Percentiles rank a stretch among this genome's conserved stretches.
Conservation (phyloP, 306 rosid genomes). For the Pueraria montana region DNA sequence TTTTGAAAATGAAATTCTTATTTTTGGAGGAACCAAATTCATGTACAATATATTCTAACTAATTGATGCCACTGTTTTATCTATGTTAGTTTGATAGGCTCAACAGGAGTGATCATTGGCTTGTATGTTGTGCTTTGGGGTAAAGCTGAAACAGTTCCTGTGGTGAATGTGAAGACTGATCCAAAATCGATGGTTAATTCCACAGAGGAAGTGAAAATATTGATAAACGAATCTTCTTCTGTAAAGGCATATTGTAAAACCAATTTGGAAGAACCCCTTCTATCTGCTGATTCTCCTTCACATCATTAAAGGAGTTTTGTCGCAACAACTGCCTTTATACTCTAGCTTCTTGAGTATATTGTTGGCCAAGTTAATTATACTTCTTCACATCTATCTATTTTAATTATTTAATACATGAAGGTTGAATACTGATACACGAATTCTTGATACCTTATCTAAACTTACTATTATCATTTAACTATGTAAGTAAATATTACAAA, state of each 20-base stretch:
- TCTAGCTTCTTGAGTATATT: too few relatives aligned
- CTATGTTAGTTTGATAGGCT: slow-evolving; percentile 57
- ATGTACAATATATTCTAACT: neutral
- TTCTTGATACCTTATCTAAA: too few relatives aligned
- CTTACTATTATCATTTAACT: too few relatives aligned
- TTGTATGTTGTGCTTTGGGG: slow-evolving; percentile 74
- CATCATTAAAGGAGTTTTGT: neutral
- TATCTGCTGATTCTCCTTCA: slow-evolving; percentile 16
- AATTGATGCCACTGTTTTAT: neutral
- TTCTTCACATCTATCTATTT: too few relatives aligned
- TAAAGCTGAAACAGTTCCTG: slow-evolving; percentile 53
- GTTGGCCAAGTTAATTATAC: too few relatives aligned
- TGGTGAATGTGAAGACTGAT: neutral
- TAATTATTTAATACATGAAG: too few relatives aligned
- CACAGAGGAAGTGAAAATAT: neutral
- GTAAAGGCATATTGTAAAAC: slow-evolving; percentile 14
- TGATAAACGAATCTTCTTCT: neutral
- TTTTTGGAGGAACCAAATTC: too few relatives aligned
- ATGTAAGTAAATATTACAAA: too few relatives aligned
- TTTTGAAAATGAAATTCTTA: too few relatives aligned
- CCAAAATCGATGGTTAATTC: neutral
- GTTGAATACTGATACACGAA: too few relatives aligned
- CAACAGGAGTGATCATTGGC: slow-evolving; percentile 60
- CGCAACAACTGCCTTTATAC: too few relatives aligned
- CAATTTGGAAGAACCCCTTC: slow-evolving; percentile 61